Percentiles rank a stretch among this genome's conserved stretches.
Evolutionary conservation across 2,329 filamentous ascomycete genomes (phyloP).

Genomic region (Sclerotinia spermophila): DNA sequence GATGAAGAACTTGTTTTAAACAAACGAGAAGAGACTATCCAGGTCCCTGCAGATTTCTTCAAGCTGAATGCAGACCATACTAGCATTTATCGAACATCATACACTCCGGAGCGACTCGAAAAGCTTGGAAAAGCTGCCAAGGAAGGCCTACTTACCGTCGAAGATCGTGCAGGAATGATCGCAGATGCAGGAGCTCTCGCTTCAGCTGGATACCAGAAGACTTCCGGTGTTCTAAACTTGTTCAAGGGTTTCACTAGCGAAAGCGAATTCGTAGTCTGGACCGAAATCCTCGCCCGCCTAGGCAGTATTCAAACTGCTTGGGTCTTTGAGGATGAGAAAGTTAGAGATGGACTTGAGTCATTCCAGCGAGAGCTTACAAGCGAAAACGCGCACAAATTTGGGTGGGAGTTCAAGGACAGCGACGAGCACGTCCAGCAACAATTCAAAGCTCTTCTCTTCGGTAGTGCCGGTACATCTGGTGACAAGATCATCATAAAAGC

Average conservation of each 20-base stretch:
- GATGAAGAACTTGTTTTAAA: slow-evolving; percentile 69
- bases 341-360: slow-evolving; percentile 71
- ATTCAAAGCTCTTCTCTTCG: slow-evolving; percentile 90
- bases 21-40: slow-evolving; percentile 71
- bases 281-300: slow-evolving; percentile 79
- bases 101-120: slow-evolving; percentile 74
- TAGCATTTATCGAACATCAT: slow-evolving; percentile 86
- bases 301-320: slow-evolving; percentile 77
- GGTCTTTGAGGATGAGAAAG: slow-evolving; percentile 76
- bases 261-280: slow-evolving; percentile 90
- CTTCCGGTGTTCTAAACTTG: slow-evolving; percentile 80
- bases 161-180: slow-evolving; percentile 93
- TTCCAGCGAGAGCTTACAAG: slow-evolving; percentile 79
- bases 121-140: slow-evolving; percentile 88
- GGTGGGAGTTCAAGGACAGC: slow-evolving; percentile 80
- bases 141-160: slow-evolving; percentile 72
- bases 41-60: slow-evolving; percentile 83
- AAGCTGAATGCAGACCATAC: slow-evolving; percentile 96
- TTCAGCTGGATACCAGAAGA: slow-evolving; percentile 88
- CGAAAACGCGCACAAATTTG: slow-evolving; percentile 77
- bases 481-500: slow-evolving; percentile 75
- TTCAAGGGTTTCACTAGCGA: slow-evolving; percentile 84
- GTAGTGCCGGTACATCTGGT: slow-evolving; percentile 73
- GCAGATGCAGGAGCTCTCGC: slow-evolving; percentile 88
- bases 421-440: slow-evolving; percentile 91